These are phyloP conservation scores for Azolla pinnata DNA, from an alignment of 75 land plant species.

Conservation along the genomic window DNA sequence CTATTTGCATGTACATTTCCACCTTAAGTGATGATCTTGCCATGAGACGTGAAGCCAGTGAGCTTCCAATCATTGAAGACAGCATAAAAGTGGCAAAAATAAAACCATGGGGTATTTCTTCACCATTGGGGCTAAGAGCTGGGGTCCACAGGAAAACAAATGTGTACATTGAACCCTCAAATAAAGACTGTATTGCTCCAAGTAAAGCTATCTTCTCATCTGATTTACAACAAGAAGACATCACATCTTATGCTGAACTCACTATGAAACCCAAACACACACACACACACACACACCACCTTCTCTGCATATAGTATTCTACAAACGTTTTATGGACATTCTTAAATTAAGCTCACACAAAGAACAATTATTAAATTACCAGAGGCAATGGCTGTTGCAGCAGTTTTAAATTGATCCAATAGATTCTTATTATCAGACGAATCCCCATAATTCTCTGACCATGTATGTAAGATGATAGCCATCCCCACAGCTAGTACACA, in stretches of 20 bases:
- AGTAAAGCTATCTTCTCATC: slow-evolving; percentile 41
- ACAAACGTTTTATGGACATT: background rate
- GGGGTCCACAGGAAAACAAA: slow-evolving; percentile 41
- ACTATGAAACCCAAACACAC: too few relatives aligned
- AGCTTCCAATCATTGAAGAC: slow-evolving; percentile 37
- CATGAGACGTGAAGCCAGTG: slow-evolving; percentile 26
- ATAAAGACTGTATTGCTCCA: slow-evolving; percentile 59
- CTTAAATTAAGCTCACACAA: background rate
- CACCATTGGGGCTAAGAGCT: slow-evolving; percentile 30
- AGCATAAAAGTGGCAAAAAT: slow-evolving; percentile 37
- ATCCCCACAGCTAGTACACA: slow-evolving; percentile 32
- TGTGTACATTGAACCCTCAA: slow-evolving; percentile 94
- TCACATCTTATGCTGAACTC: too few relatives aligned
- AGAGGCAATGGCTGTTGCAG: slow-evolving; percentile 34
- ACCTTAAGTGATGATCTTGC: slow-evolving; percentile 44
- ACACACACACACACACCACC: too few relatives aligned
- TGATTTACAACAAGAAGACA: too few relatives aligned
- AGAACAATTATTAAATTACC: slow-evolving; percentile 7
- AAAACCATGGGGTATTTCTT: slow-evolving; percentile 34
- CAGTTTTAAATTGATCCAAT: slow-evolving; percentile 19
- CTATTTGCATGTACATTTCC: slow-evolving; percentile 88
- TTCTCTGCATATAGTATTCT: background rate
- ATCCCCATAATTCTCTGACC: slow-evolving; percentile 35
- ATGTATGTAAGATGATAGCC: slow-evolving; percentile 26
- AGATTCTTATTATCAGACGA: slow-evolving; percentile 26